These are phyloP conservation scores for Curvularia sp. DNA, from an alignment of 2,329 filamentous ascomycete genomes.

Conservation along the genomic window DNA sequence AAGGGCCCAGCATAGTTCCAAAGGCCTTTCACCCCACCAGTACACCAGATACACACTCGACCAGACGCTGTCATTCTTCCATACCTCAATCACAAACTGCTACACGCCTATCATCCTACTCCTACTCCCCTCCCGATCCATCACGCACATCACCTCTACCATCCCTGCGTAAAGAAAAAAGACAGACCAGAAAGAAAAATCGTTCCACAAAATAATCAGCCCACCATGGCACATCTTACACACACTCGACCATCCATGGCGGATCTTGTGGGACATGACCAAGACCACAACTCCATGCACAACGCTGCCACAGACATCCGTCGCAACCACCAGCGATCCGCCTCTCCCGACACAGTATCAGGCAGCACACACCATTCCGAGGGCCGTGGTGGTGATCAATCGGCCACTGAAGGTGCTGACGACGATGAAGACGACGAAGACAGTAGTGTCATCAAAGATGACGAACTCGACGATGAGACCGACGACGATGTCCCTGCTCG, in stretches of 20 bases:
- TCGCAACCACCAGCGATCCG: conserved; percentile 33
- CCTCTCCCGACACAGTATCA: conserved; percentile 27
- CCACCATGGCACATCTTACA: conserved; percentile 39
- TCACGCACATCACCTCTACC: conserved; percentile 8
- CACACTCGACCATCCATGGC: conserved; percentile 32
- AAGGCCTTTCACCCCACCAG: conserved; percentile 39
- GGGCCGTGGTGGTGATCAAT: conserved; percentile 37
- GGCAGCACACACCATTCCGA: conserved; percentile 32
- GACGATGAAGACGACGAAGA: conserved; percentile 48
- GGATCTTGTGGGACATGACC: conserved; percentile 42
- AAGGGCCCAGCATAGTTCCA: conserved; percentile 48
- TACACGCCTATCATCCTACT: conserved; percentile 6
- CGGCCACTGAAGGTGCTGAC: conserved; percentile 36
- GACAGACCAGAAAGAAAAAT: neutral
- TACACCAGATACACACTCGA: conserved; percentile 41
- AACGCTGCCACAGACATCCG: conserved; percentile 29
- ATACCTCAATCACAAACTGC: conserved; percentile 9
- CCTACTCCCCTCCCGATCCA: conserved; percentile 6
- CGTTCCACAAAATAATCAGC: conserved; percentile 8
- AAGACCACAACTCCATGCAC: conserved; percentile 40
- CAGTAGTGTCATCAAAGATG: conserved; percentile 41
- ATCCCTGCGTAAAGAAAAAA: neutral
- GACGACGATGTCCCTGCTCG: conserved; percentile 45
- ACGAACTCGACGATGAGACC: conserved; percentile 47
- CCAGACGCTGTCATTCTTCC: conserved; percentile 33